A percentile compares a stretch with the other conserved stretches of the same genome.
Conservation (phyloP, 148 eudicot genomes). For the Dianthus caryophyllus region DNA sequence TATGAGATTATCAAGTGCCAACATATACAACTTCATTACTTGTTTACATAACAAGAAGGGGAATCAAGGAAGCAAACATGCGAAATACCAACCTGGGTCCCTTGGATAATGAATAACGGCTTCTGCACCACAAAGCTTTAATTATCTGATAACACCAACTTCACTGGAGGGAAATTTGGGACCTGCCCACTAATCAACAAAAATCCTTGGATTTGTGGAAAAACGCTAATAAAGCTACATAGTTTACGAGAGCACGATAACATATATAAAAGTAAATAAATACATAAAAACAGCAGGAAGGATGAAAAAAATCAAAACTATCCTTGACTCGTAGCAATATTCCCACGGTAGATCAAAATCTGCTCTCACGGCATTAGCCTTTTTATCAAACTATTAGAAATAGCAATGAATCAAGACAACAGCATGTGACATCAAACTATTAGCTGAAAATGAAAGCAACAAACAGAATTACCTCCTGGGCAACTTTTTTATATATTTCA, state of each 20-base stretch:
- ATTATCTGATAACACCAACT: slow-evolving; percentile 50
- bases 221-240: background rate
- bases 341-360: slow-evolving; percentile 68
- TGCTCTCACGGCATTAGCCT: slow-evolving; percentile 54
- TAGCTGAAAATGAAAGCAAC: slow-evolving; percentile 3
- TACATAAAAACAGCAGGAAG: background rate
- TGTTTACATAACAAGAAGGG: background rate
- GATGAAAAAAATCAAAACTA: slow-evolving; percentile 4
- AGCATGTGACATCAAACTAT: slow-evolving; percentile 3
- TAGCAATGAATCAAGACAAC: slow-evolving; percentile 3
- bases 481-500: slow-evolving; percentile 53
- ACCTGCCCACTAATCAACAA: slow-evolving; percentile 44
- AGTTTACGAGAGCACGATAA: no score
- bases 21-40: no score
- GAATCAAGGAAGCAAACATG: background rate
- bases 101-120: slow-evolving; percentile 47
- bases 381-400: slow-evolving; percentile 65
- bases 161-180: slow-evolving; percentile 45
- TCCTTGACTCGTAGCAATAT: slow-evolving; percentile 83
- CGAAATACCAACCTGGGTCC: slow-evolving; percentile 49
- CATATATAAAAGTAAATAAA: no score
- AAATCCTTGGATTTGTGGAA: slow-evolving; percentile 7
- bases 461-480: slow-evolving; percentile 49
- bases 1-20: background rate
- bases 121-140: slow-evolving; percentile 58